Percentiles rank a stretch among this genome's conserved stretches.
Evolutionary conservation across 2,329 filamentous ascomycete species (phyloP).

Genomic region (Calonectria naviculata): DNA sequence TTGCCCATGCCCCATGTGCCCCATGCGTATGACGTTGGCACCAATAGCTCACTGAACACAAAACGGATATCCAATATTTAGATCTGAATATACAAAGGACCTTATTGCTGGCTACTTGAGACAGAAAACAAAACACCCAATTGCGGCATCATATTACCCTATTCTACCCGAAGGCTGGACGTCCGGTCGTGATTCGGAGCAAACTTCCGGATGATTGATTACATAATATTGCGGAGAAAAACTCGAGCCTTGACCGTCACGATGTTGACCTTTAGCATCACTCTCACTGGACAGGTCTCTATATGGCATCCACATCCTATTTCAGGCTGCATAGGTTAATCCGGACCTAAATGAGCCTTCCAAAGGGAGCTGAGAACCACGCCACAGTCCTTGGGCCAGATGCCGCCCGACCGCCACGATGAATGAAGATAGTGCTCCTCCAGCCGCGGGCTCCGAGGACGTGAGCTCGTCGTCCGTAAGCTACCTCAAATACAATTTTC

Average conservation of each 20-base stretch:
- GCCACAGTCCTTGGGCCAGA: no score
- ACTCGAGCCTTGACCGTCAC: not conserved
- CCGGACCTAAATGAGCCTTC: not conserved
- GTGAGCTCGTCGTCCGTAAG: not conserved
- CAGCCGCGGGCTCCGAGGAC: not conserved
- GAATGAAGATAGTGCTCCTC: not conserved
- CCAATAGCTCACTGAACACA: no score
- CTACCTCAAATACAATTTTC: conserved; percentile 3
- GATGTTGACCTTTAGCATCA: not conserved
- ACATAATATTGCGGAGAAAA: not conserved
- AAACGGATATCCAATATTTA: no score
- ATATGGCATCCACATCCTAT: not conserved
- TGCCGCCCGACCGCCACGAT: not conserved
- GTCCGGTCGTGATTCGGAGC: not conserved
- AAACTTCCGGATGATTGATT: not conserved
- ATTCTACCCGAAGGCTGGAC: no score
- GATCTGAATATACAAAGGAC: no score
- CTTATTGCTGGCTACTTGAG: no score
- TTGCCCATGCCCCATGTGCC: no score
- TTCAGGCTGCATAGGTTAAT: not conserved
- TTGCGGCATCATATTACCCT: no score
- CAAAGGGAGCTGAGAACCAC: not conserved
- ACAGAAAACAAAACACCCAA: no score
- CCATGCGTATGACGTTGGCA: no score
- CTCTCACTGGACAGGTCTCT: not conserved